phyloP scores from a whole-genome alignment of 768 basidiomycete genomes.

The Suillus luteus region DNA sequence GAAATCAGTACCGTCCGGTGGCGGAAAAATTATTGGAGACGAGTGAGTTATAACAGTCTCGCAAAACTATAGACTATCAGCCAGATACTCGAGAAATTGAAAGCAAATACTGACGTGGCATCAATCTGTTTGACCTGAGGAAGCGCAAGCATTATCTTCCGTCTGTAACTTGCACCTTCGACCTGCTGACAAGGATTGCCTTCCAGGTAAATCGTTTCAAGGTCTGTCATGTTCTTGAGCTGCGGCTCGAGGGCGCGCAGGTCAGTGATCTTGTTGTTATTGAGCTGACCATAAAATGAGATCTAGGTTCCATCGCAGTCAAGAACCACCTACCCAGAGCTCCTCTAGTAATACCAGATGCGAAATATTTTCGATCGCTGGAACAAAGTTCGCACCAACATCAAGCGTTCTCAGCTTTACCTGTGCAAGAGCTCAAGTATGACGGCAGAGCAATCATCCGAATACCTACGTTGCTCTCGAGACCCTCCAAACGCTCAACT shows the following conservation, averaged over 20 bases:
- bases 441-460: not conserved
- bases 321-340: constrained; percentile 72
- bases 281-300: constrained; percentile 57
- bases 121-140: constrained; percentile 94
- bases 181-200: constrained; percentile 87
- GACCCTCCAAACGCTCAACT: constrained; percentile 76
- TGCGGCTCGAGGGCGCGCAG: constrained; percentile 68
- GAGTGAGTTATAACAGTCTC: not conserved
- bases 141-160: constrained; percentile 86
- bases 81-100: constrained; percentile 5
- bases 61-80: constrained; percentile 14
- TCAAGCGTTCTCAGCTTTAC: constrained; percentile 82
- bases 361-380: constrained; percentile 76
- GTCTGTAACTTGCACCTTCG: constrained; percentile 77
- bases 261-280: constrained; percentile 80
- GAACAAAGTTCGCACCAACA: constrained; percentile 82
- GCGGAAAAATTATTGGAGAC: not conserved
- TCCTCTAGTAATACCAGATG: constrained; percentile 83
- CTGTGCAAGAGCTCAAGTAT: constrained; percentile 29
- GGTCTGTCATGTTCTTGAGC: constrained; percentile 55
- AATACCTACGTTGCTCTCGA: constrained; percentile 74
- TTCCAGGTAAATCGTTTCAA: constrained; percentile 93
- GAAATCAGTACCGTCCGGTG: not conserved
- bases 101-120: constrained; percentile 76
- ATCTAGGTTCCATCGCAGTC: not conserved